A percentile compares a stretch with the other conserved stretches of the same genome.
Conservation (phyloP, 192 early-diverging fungal species). For the Funneliformis geosporum region DNA sequence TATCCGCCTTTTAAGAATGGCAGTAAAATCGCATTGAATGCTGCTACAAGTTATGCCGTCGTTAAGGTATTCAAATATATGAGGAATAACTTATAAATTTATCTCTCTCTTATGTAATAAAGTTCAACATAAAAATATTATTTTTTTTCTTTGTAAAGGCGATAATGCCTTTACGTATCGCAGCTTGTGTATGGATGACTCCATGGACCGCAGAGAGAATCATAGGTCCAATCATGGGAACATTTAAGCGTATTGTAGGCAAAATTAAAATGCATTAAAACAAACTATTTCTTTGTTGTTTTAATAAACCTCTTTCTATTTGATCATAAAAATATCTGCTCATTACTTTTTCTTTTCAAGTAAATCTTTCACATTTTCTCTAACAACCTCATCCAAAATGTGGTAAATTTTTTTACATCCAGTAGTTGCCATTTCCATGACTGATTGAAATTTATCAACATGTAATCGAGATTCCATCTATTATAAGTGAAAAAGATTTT, state of each 20-base stretch:
- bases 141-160: constrained; percentile 37
- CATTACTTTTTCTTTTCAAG: constrained; percentile 37
- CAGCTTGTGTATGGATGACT: constrained; percentile 55
- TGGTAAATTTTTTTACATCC: constrained; percentile 69
- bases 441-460: constrained; percentile 71
- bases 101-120: neutral
- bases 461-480: constrained; percentile 89
- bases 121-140: neutral
- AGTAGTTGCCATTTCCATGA: constrained; percentile 63
- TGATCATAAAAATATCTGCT: no score
- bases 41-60: constrained; percentile 73
- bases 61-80: constrained; percentile 66
- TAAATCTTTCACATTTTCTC: constrained; percentile 51
- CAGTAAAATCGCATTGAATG: constrained; percentile 1
- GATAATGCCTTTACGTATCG: constrained; percentile 68
- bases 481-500: neutral
- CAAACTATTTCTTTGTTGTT: no score
- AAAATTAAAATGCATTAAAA: neutral
- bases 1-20: constrained; percentile 37
- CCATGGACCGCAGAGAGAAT: constrained; percentile 55
- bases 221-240: constrained; percentile 46
- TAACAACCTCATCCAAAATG: constrained; percentile 62
- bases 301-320: no score
- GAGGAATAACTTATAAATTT: neutral
- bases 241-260: constrained; percentile 33